Conservation (phyloP, 2,329 filamentous ascomycete species). For the Cercospora sp. region DNA sequence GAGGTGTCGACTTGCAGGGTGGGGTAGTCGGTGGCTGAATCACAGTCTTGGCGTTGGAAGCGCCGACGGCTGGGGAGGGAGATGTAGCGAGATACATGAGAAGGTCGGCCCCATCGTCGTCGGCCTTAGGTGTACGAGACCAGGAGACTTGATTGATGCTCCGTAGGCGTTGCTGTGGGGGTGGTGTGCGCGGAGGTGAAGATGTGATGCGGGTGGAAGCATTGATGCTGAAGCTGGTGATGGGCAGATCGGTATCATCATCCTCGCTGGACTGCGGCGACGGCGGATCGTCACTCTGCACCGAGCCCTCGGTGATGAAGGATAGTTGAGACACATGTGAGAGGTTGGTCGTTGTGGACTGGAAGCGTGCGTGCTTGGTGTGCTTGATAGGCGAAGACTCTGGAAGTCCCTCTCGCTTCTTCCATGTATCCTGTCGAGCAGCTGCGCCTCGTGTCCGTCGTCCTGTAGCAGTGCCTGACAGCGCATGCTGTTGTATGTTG, state of each 20-base stretch:
- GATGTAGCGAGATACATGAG: constrained; percentile 88
- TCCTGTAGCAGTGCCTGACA: constrained; percentile 36
- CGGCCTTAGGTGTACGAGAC: constrained; percentile 58
- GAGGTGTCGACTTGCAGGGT: constrained; percentile 56
- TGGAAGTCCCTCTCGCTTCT: constrained; percentile 70
- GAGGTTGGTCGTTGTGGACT: constrained; percentile 46
- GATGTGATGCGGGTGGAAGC: constrained; percentile 55
- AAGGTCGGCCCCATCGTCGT: constrained; percentile 80
- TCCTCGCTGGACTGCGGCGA: constrained; percentile 68
- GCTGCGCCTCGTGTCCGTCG: constrained; percentile 34
- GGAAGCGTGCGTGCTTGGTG: constrained; percentile 72
- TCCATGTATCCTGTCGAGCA: constrained; percentile 65
- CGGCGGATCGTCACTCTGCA: constrained; percentile 63
- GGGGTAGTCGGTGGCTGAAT: constrained; percentile 56
- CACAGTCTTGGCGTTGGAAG: constrained; percentile 43
- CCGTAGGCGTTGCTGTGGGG: constrained; percentile 47
- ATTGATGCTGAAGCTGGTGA: constrained; percentile 67
- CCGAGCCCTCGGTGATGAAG: constrained; percentile 72
- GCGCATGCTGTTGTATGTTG: constrained; percentile 25
- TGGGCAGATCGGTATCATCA: constrained; percentile 77
- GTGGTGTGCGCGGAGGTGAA: constrained; percentile 86
- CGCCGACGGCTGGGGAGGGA: constrained; percentile 70
- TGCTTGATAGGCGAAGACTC: constrained; percentile 86
- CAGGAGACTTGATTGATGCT: constrained; percentile 43
- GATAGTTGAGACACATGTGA: constrained; percentile 69